Percentiles rank a stretch among this genome's conserved stretches.
Evolutionary conservation across 495 filamentous ascomycete genomes (phyloP).

Genomic region (Annulohypoxylon maeteangense): DNA sequence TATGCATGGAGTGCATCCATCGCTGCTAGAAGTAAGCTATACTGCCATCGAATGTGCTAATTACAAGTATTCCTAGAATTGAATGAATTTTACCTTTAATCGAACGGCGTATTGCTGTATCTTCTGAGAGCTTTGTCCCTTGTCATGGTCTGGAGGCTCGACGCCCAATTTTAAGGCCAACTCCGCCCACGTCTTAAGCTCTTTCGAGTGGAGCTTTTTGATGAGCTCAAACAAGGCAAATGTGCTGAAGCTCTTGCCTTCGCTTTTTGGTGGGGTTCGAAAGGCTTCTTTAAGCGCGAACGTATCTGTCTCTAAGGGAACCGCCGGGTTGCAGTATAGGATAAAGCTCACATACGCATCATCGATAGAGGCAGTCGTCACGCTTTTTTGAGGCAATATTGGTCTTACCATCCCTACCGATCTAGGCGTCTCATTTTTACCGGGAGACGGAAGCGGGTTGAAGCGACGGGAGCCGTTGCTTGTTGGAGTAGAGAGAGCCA

Average conservation of each 20-base stretch:
- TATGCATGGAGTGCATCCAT: conserved; percentile 98
- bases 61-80: background rate
- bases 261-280: conserved; percentile 85
- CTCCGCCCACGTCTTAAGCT: conserved; percentile 97
- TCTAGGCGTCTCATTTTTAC: conserved; percentile 44
- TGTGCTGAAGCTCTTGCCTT: conserved; percentile 90
- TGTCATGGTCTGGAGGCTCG: conserved; percentile 82
- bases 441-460: conserved; percentile 44
- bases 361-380: conserved; percentile 80
- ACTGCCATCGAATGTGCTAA: background rate
- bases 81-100: conserved; percentile 73
- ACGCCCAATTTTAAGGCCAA: conserved; percentile 90
- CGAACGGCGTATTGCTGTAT: conserved; percentile 97
- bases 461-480: conserved; percentile 47
- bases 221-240: conserved; percentile 86
- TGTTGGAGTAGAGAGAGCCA: conserved; percentile 47
- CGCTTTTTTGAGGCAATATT: conserved; percentile 72
- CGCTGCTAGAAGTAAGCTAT: conserved; percentile 63
- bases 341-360: conserved; percentile 90
- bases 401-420: conserved; percentile 45
- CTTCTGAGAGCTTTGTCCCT: conserved; percentile 94
- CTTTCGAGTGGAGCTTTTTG: conserved; percentile 80
- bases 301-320: conserved; percentile 76
- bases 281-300: conserved; percentile 82
- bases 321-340: conserved; percentile 87